These are phyloP conservation scores for Heliocybe sulcata DNA, from an alignment of 1,284 basidiomycete species.

Conservation along the genomic window DNA sequence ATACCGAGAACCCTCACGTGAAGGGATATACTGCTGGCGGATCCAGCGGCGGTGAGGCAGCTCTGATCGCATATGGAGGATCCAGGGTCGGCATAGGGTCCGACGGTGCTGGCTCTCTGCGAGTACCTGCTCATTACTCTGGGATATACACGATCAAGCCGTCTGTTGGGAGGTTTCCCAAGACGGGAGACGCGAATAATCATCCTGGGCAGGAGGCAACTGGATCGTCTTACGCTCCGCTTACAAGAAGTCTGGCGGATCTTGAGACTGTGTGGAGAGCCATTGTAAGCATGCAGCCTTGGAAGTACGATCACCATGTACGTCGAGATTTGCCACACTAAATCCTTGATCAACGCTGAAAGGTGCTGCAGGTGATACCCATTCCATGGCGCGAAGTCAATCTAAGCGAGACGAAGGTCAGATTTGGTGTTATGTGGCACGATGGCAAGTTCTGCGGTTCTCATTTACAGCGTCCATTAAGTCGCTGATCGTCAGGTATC, in stretches of 20 bases:
- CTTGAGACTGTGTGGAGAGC: conserved; percentile 56
- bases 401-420: conserved; percentile 16
- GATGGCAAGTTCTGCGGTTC: conserved; percentile 30
- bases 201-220: conserved; percentile 60
- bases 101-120: conserved; percentile 66
- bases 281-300: conserved; percentile 49
- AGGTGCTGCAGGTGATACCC: background rate
- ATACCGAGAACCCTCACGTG: conserved; percentile 60
- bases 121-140: conserved; percentile 68
- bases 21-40: conserved; percentile 55
- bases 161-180: conserved; percentile 40
- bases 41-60: conserved; percentile 66
- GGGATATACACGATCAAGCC: conserved; percentile 64
- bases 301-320: conserved; percentile 46
- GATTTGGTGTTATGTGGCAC: conserved; percentile 48
- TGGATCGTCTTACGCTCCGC: conserved; percentile 52
- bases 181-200: conserved; percentile 35
- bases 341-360: background rate
- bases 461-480: background rate
- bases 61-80: conserved; percentile 62
- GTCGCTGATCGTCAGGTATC: conserved; percentile 30
- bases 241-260: conserved; percentile 64
- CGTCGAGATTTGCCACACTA: background rate
- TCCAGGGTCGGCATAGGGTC: conserved; percentile 69
- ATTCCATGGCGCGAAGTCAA: background rate